These are phyloP conservation scores for Aureobasidium pullulans DNA, from an alignment of 2,329 filamentous ascomycete species.

Conservation along the genomic window DNA sequence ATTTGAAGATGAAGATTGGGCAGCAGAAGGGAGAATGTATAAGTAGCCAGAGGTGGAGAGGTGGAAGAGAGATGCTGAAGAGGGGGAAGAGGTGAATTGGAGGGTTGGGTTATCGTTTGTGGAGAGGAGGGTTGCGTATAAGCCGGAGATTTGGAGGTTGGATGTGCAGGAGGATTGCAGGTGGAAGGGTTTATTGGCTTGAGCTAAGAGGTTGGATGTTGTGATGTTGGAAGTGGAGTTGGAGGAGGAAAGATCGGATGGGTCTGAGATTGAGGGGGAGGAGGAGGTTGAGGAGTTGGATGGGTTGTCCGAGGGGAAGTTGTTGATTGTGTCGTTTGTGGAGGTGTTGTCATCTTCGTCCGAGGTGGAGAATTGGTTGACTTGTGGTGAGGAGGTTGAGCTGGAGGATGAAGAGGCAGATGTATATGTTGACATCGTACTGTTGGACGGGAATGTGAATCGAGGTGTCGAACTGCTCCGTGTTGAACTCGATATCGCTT, in stretches of 20 bases:
- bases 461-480: neutral
- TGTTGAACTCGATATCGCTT: neutral
- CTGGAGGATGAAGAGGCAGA: neutral
- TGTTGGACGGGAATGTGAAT: neutral
- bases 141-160: neutral
- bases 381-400: neutral
- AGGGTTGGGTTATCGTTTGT: neutral
- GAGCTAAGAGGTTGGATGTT: neutral
- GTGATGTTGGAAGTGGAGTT: neutral
- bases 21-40: neutral
- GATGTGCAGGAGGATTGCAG: neutral
- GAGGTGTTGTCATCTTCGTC: neutral
- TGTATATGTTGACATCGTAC: neutral
- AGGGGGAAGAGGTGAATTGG: neutral
- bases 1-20: too few relatives aligned
- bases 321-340: neutral
- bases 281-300: neutral
- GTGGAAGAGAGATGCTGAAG: neutral
- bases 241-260: neutral
- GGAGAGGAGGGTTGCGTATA: conserved; percentile 1
- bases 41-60: neutral
- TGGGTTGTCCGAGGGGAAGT: neutral
- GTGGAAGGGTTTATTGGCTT: neutral
- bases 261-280: neutral
- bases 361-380: neutral